A percentile compares a stretch with the other conserved stretches of the same genome.
These are phyloP conservation scores for Peronosclerospora sorghi DNA, from an alignment of 352 stramenopile species.

Conservation along the genomic window DNA sequence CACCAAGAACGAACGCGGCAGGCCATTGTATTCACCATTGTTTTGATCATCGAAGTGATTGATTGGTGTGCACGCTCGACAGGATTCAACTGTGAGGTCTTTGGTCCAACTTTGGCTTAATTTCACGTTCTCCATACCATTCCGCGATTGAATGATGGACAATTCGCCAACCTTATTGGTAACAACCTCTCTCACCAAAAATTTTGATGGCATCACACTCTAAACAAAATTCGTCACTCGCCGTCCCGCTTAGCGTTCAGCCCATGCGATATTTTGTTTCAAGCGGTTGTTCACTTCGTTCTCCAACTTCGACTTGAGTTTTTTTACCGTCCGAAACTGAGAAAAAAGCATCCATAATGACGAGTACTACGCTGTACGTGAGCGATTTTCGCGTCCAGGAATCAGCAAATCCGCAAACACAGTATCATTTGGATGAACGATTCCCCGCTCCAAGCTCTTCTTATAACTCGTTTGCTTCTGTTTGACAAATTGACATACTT, in stretches of 20 bases:
- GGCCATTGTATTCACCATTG: slow-evolving; percentile 5
- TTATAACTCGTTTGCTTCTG: slow-evolving; percentile 3
- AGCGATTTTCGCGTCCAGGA: neutral
- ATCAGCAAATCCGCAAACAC: slow-evolving; percentile 8
- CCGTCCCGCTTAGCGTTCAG: slow-evolving; percentile 1
- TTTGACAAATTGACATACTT: slow-evolving; percentile 7
- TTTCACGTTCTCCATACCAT: neutral
- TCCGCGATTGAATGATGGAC: neutral
- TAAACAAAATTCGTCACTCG: neutral
- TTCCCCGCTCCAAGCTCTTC: slow-evolving; percentile 1
- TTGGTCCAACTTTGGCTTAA: slow-evolving; percentile 1
- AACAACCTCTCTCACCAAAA: neutral
- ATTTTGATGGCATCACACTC: neutral
- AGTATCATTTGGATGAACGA: slow-evolving; percentile 3
- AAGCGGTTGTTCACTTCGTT: slow-evolving; percentile 1
- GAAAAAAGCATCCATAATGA: neutral
- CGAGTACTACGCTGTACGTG: neutral
- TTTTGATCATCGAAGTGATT: no score
- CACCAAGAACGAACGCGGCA: slow-evolving; percentile 4
- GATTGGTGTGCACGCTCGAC: slow-evolving; percentile 6
- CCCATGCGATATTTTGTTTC: no score
- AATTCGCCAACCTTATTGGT: slow-evolving; percentile 9
- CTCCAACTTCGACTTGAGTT: neutral
- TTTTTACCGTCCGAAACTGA: neutral
- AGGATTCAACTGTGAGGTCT: slow-evolving; percentile 1